Evolutionary conservation across 1,284 basidiomycete species (phyloP).

Genomic region (Moesziomyces sp.): DNA sequence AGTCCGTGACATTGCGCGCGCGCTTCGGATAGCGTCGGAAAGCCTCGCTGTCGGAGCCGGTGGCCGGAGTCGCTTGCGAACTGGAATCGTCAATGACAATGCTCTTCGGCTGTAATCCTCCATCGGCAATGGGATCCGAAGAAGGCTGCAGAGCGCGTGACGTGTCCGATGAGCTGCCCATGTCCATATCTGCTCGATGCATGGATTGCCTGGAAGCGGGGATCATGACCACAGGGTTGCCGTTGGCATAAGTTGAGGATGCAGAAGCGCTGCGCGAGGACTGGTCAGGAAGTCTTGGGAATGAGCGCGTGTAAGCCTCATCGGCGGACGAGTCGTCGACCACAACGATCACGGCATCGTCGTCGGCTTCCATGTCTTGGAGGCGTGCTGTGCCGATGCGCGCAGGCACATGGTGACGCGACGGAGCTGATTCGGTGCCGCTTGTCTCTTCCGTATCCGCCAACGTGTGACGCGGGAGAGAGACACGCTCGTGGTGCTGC

Average conservation of each 20-base stretch:
- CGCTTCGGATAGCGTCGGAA: conserved; percentile 31
- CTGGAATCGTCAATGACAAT: conserved; percentile 7
- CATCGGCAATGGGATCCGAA: too few species aligned
- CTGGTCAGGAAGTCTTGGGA: background rate
- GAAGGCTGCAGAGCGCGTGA: too few species aligned
- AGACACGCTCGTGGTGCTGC: background rate
- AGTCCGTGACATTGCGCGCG: conserved; percentile 31
- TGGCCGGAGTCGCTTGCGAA: conserved; percentile 6
- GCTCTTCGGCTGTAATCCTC: too few species aligned
- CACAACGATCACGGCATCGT: conserved; percentile 11
- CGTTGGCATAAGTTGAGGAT: too few species aligned
- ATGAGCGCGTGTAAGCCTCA: background rate
- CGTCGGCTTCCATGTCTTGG: background rate
- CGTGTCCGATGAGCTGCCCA: too few species aligned
- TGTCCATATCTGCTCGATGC: too few species aligned
- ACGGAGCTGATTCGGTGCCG: background rate
- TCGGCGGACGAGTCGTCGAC: conserved; percentile 17
- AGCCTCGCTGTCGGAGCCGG: conserved; percentile 18
- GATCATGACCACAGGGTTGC: too few species aligned
- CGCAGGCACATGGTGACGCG: background rate
- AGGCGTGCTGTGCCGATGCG: background rate
- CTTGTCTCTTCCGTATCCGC: background rate
- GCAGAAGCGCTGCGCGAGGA: background rate
- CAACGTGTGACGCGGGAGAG: background rate
- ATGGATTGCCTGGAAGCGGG: too few species aligned